phyloP scores from a whole-genome alignment of 768 basidiomycete species.

The Cantharellus cinnabarinus region DNA sequence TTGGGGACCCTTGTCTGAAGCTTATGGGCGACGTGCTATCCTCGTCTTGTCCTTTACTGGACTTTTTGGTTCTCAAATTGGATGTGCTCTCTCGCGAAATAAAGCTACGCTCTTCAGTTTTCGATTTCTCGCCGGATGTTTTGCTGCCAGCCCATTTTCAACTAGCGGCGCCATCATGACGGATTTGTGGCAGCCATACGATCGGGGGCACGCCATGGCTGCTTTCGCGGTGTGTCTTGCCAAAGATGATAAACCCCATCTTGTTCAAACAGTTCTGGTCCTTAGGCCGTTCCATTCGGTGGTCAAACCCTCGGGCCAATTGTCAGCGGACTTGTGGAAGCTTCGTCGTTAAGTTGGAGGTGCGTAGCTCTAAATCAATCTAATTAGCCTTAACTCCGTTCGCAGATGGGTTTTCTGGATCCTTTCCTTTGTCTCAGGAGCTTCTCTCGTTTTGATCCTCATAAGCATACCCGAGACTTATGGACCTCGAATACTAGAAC shows the following conservation, averaged over 20 bases:
- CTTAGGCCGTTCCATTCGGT: constrained; percentile 9
- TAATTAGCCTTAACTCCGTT: background rate
- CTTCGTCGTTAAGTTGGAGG: constrained; percentile 3
- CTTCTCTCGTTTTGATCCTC: constrained; percentile 4
- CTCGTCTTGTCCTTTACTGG: constrained; percentile 18
- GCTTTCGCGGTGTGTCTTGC: constrained; percentile 9
- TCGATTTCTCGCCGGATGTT: constrained; percentile 13
- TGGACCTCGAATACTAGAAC: constrained; percentile 3
- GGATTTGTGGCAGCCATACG: constrained; percentile 12
- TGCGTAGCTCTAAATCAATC: background rate
- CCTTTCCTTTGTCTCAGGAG: constrained; percentile 10
- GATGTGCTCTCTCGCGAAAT: constrained; percentile 18
- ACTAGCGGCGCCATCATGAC: constrained; percentile 11
- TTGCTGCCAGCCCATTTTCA: constrained; percentile 11
- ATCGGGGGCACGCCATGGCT: constrained; percentile 11
- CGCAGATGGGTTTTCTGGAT: constrained; percentile 14
- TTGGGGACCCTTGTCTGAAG: constrained; percentile 16
- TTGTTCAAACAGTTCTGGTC: constrained; percentile 11
- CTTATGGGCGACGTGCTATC: constrained; percentile 18
- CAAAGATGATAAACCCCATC: constrained; percentile 9
- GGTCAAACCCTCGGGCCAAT: constrained; percentile 14
- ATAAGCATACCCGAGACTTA: constrained; percentile 12
- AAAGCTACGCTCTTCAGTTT: constrained; percentile 15
- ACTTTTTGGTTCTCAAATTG: constrained; percentile 14
- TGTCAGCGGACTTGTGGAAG: constrained; percentile 7